Evolutionary conservation across 129 eudicot genomes (phyloP), one percentile per base, ranked within the genome.

Genomic region (Tagetes patula): DNA sequence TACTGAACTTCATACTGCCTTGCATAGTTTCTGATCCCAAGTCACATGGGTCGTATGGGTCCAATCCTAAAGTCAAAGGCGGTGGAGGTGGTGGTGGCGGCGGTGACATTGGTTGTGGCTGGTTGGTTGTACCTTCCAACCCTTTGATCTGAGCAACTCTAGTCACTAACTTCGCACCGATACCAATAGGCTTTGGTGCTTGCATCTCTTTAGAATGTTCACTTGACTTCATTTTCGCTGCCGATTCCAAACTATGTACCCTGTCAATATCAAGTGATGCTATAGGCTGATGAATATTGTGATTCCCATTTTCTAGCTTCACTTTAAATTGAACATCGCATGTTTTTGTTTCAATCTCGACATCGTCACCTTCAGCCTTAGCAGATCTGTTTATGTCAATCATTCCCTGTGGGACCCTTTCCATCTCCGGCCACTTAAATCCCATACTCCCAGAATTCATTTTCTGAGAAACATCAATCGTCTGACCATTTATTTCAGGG

Each of bases 341-440:
- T 2, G 54, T 13, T 56, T 64, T 71, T 7, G 68, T 55, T 46
- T 81, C 84, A 61, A 65, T 39, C 69, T 69, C 84, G 9, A 71
- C 80, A 46, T 79, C 82, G 1, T 79, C 78, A 14, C 78, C 68
- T 48, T 80, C 84, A 27, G 76, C 84, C 71, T 54, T 80, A n/a
- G 84, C 73, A 0, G 81, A 63, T 40, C 73, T 38, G 46, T 79
- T 79, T 65, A 79, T 79, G 52, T 79, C 82, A 12, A 79, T 79
- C 82, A 72, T 72, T 63, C 65, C 77, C 50, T 71, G 77, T 6
- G 77, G 63, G 67, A 50, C 50, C 61, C 67, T 46, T 10, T 74
- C 80, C 36, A 84, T 82, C 43, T 71, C 84, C 27, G 77, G 76
- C 84, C 77, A 70, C 62, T 71, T 71, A 32, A 71, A 65, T 11